Base-by-base conservation (phyloP, 495 filamentous ascomycete species). In the Aspergillus olivimuriae region DNA sequence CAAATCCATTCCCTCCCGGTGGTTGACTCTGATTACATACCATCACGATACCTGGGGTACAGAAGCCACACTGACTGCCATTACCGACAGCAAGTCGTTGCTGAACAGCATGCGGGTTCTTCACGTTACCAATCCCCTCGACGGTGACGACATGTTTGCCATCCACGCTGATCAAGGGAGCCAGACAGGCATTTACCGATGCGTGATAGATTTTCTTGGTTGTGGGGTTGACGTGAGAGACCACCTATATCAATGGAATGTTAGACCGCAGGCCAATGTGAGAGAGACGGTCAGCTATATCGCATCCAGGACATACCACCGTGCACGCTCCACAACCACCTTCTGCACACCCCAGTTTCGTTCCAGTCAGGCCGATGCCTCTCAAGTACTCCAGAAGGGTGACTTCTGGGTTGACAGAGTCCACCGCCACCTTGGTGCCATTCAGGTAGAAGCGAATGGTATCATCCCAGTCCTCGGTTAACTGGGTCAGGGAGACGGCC, bases 61-160 rank as follows among this genome's bases (percentile, higher is more conserved):
- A 98, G 58, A 98, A 98, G 6, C 83, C 81, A 57, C 81, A 84
- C 61, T 84, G 81, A 28, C 75, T 80, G 23, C 81, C 81, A 55
- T 84, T 75, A 32, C 73, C 62, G 61, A 82, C 83, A 16, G 89
- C 89, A 46, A 98, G 84, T 34, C 92, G 79, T 65, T 98, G 90
- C 64, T 98, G 92, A 2, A 85, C 71, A 3, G 92, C 87, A 70
- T 98, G 92, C 9, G 92, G 92, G 28, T 76, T 77, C 62, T 89
- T 84, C 37, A 84, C 80, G 56, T 86, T 85, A 8, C 92, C 92
- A 61, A 98, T 95, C n/a, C 92, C 92, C 63, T 98, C 92, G 10
- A 98, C 81, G 6, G 92, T 98, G 53, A 98, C 90, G 48, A 98
- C 90, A 75, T 98, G 92, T 63, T 98, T 98, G 18, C 92, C 92